Percentiles rank a stretch among this genome's conserved stretches.
Conservation (phyloP, 352 stramenopile genomes). For the Globisporangium paddicum region DNA sequence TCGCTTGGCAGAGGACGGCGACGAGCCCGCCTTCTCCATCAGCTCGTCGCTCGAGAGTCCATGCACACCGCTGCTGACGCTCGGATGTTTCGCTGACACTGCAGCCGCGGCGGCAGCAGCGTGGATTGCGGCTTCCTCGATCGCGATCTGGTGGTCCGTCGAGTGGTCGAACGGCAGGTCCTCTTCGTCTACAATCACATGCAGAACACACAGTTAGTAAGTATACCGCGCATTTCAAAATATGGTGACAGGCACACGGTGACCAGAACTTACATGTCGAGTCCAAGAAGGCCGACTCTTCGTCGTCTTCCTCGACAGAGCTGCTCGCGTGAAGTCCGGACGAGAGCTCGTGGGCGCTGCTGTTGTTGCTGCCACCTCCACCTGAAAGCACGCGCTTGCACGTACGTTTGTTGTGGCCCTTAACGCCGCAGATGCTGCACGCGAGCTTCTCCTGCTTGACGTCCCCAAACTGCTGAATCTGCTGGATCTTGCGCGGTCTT, state of each 20-base stretch:
- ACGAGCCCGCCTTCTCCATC: not conserved
- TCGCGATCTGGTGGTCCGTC: slow-evolving; percentile 13
- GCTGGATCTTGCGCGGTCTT: slow-evolving; percentile 69
- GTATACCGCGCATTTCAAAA: too few species aligned
- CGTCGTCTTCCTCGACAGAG: slow-evolving; percentile 9
- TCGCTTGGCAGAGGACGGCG: slow-evolving; percentile 7
- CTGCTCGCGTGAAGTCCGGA: slow-evolving; percentile 6
- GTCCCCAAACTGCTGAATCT: slow-evolving; percentile 73
- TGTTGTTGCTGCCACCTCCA: not conserved
- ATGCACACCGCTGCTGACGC: not conserved
- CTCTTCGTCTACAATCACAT: slow-evolving; percentile 14
- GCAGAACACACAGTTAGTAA: too few species aligned
- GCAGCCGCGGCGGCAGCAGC: not conserved
- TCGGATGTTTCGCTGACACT: not conserved
- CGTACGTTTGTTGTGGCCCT: slow-evolving; percentile 83
- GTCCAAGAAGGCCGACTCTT: slow-evolving; percentile 15
- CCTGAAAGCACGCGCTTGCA: slow-evolving; percentile 45
- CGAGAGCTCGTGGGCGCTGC: slow-evolving; percentile 8
- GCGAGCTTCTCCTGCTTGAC: slow-evolving; percentile 68
- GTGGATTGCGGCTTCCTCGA: slow-evolving; percentile 13
- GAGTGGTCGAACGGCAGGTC: slow-evolving; percentile 17
- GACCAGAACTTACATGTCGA: slow-evolving; percentile 15
- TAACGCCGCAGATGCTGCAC: slow-evolving; percentile 76
- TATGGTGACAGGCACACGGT: too few species aligned
- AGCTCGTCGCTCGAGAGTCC: slow-evolving; percentile 6